Conservation (phyloP, 176 grass and related monocot genomes). For the Rhynchospora breviuscula region DNA sequence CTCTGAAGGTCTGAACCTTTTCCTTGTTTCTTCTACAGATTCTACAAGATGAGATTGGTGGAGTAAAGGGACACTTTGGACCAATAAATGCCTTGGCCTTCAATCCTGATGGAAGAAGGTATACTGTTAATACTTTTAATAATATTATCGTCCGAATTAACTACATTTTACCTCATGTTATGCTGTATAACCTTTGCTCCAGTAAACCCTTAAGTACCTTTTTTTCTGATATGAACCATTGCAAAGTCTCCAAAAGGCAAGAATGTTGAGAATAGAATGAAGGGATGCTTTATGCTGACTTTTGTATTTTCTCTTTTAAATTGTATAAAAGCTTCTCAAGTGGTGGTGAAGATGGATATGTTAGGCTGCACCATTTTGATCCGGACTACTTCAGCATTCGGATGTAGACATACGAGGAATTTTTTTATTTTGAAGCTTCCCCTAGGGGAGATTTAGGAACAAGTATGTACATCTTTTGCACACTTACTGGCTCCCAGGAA, state of each 20-base stretch:
- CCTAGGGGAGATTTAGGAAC: background rate
- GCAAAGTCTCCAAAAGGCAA: background rate
- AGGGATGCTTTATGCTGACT: background rate
- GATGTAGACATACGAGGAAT: slow-evolving; percentile 27
- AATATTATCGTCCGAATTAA: background rate
- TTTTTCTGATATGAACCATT: background rate
- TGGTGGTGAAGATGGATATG: slow-evolving; percentile 95
- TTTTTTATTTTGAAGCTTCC: background rate
- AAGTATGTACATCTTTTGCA: background rate
- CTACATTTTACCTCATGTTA: background rate
- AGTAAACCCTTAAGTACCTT: background rate
- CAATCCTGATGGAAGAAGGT: slow-evolving; percentile 93
- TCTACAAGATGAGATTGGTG: slow-evolving; percentile 91
- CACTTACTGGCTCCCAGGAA: background rate
- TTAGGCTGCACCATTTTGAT: slow-evolving; percentile 88
- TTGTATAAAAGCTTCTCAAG: slow-evolving; percentile 45
- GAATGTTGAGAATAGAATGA: background rate
- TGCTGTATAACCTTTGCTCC: background rate
- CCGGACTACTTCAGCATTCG: slow-evolving; percentile 76
- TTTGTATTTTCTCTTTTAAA: background rate
- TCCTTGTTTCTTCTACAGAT: slow-evolving; percentile 35
- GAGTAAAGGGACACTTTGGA: slow-evolving; percentile 92
- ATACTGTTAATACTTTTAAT: background rate
- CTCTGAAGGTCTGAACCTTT: background rate
- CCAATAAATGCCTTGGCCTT: slow-evolving; percentile 86